Base-by-base conservation (phyloP, 2,329 filamentous ascomycete species). In the Lasiodiplodia citricola region DNA sequence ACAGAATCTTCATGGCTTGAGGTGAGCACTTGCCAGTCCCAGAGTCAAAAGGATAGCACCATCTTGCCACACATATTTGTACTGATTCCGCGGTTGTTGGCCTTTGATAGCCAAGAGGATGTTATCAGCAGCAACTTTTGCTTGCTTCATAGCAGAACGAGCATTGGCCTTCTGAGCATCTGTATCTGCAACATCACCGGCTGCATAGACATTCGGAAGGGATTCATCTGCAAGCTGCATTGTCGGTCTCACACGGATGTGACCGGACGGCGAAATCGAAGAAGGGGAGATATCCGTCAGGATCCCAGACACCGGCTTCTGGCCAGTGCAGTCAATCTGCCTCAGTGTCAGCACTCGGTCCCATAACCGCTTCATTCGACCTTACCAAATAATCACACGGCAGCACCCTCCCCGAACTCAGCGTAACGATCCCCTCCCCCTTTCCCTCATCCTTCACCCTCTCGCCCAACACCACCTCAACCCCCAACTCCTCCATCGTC, bases 101-200 rank as follows among this genome's bases (percentile, higher is more conserved):
- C 69, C 69, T 28, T 82, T 76, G 0, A 85, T 82, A 0, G 80
- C 77, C 0, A 81, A 77, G 2, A 88, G 73, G 21, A 91, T 81
- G 70, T 91, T 91, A 50, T 84, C 81, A 1, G 83, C 83, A 0
- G 84, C 87, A 4, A 87, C 73, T 37, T 80, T 78, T 2, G 85
- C 86, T 73, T 91, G 89, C 13, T 81, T 79, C 55, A 81, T 80
- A 0, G 86, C 87, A 0, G 87, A 83, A 11, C 88, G 82, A 0
- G 85, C 87, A 52, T 77, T 79, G 2, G 16, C 16, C 73, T 89
- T 89, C 6, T 85, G 85, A 0, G 82, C 81, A 1, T 83, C 84
- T 5, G 76, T 77, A 31, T 87, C 85, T 4, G 87, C 85, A 4
- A 92, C 87, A 70, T 91, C 89, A 21, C 90, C 90, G n/a, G 87